A percentile compares a stretch with the other conserved stretches of the same genome.
Evolutionary conservation across 2,329 filamentous ascomycete genomes (phyloP).

Genomic region (Epichloe aotearoae): DNA sequence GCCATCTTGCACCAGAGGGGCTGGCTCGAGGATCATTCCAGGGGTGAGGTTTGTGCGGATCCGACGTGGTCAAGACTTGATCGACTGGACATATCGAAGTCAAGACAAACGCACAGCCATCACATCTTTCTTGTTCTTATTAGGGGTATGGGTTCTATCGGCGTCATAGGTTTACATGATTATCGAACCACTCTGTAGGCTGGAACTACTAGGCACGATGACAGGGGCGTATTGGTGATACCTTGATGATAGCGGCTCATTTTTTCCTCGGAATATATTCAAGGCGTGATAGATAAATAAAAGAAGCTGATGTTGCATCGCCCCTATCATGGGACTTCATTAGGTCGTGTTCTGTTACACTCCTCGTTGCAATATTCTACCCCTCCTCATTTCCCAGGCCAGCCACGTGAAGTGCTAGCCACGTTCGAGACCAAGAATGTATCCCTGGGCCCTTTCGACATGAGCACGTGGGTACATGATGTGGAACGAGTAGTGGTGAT

Average conservation of each 20-base stretch:
- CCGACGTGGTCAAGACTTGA: too few relatives aligned
- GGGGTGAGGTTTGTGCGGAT: too few relatives aligned
- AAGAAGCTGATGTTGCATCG: background rate
- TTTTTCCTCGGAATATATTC: background rate
- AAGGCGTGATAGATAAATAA: background rate
- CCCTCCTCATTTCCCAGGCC: background rate
- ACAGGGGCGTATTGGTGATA: background rate
- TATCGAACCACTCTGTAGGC: background rate
- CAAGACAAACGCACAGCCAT: background rate
- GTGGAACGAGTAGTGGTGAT: background rate
- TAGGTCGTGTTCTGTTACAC: background rate
- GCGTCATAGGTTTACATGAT: background rate
- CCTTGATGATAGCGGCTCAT: background rate
- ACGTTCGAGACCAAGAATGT: background rate
- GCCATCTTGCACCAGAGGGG: background rate
- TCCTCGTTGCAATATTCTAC: background rate
- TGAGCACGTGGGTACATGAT: background rate
- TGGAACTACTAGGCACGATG: background rate
- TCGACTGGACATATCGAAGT: background rate
- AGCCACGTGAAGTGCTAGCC: background rate
- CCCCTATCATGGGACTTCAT: background rate
- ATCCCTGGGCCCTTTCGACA: background rate
- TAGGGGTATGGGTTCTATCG: background rate
- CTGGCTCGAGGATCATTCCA: too few relatives aligned
- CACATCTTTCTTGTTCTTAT: background rate